These are phyloP conservation scores for Dictyostelium discoideum DNA, from an alignment of 78 protist genomes.

Conservation along the genomic window DNA sequence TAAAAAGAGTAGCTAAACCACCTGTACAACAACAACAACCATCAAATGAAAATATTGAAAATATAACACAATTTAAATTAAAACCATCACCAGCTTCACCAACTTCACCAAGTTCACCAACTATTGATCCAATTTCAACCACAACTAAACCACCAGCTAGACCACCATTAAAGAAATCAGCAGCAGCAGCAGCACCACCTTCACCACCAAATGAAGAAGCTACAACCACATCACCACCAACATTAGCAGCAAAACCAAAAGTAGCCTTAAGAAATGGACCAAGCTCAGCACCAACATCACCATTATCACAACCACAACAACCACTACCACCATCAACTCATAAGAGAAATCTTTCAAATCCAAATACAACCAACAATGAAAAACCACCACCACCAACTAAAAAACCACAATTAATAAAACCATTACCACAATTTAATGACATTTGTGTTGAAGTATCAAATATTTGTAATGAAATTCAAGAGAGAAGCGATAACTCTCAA, in stretches of 20 bases:
- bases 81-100: neutral
- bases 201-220: neutral
- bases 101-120: neutral
- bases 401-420: neutral
- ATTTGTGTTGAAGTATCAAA: neutral
- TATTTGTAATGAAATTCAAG: conserved; percentile 25
- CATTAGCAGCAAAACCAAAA: neutral
- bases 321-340: conserved; percentile 42
- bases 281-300: conserved; percentile 3
- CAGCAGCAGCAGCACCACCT: neutral
- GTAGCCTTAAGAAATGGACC: neutral
- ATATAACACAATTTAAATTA: neutral
- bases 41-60: neutral
- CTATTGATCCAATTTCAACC: neutral
- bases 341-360: conserved; percentile 25
- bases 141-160: neutral
- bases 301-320: neutral
- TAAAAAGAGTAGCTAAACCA: neutral
- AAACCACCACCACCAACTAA: conserved; percentile 21
- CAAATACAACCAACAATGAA: neutral
- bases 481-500: neutral
- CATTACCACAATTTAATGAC: neutral
- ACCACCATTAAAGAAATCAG: conserved; percentile 22
- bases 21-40: neutral
- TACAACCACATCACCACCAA: conserved; percentile 1